These are phyloP conservation scores for Syncephalastrum monosporum DNA, from an alignment of 371 early-diverging fungal species.

Conservation along the genomic window DNA sequence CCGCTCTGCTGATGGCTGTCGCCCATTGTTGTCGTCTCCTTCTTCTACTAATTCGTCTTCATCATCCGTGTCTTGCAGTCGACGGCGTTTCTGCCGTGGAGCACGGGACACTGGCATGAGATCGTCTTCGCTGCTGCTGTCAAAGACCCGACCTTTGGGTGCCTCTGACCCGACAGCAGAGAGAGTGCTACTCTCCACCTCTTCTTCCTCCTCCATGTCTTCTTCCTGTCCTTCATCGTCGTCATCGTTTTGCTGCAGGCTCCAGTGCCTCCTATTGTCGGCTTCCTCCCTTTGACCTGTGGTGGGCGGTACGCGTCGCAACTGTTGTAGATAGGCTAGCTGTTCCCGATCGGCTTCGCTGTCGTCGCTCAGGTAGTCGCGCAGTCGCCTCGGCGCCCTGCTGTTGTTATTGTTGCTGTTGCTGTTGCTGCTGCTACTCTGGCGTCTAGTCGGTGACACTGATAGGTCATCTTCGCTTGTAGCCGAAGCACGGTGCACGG, in stretches of 20 bases:
- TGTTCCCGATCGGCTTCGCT: conserved; percentile 31
- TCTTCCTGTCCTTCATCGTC: conserved; percentile 27
- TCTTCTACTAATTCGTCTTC: conserved; percentile 13
- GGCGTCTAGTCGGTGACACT: no score
- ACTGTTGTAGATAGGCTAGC: conserved; percentile 47
- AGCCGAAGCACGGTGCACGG: not conserved
- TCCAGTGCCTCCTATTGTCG: no score
- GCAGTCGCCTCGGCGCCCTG: conserved; percentile 38
- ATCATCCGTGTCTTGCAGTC: conserved; percentile 20
- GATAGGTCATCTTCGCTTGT: not conserved
- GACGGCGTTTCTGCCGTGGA: conserved; percentile 4
- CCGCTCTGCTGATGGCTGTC: conserved; percentile 1
- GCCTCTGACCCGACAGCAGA: not conserved
- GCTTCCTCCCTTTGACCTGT: no score
- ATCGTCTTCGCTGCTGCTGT: no score
- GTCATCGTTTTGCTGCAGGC: conserved; percentile 16
- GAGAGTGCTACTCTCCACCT: conserved; percentile 10
- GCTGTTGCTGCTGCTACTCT: no score
- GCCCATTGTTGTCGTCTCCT: conserved; percentile 17
- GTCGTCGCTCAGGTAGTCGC: conserved; percentile 54
- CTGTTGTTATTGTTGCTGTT: not conserved
- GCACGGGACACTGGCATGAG: not conserved
- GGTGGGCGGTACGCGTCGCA: conserved; percentile 39
- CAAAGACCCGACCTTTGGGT: conserved; percentile 3
- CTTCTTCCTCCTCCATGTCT: conserved; percentile 16